Percentiles rank a stretch among this genome's conserved stretches.
Conservation (phyloP, 2,329 filamentous ascomycete species). For the Akanthomyces muscarius region DNA sequence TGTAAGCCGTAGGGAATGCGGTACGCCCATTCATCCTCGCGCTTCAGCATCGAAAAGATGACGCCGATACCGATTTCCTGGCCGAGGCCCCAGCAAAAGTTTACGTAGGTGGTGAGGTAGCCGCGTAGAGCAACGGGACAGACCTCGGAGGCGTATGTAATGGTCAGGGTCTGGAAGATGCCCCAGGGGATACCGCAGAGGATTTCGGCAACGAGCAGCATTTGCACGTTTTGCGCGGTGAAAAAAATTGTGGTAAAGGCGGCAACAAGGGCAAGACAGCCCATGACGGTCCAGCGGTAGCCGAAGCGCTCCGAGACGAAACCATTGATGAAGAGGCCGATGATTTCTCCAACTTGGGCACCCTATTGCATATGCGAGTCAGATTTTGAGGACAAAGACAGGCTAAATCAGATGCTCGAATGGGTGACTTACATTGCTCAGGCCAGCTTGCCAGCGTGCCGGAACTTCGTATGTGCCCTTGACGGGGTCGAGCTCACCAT, state of each 20-base stretch:
- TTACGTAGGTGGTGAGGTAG: constrained; percentile 70
- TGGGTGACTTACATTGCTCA: constrained; percentile 45
- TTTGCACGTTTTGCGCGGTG: constrained; percentile 56
- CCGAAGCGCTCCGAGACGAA: constrained; percentile 63
- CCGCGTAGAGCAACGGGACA: constrained; percentile 69
- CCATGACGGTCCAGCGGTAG: constrained; percentile 62
- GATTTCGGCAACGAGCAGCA: constrained; percentile 58
- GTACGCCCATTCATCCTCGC: constrained; percentile 65
- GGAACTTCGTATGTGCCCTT: constrained; percentile 51
- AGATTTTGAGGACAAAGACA: neutral
- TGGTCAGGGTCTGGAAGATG: constrained; percentile 55
- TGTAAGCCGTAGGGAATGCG: constrained; percentile 69
- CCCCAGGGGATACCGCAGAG: constrained; percentile 61
- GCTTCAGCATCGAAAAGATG: constrained; percentile 62
- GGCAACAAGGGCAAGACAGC: constrained; percentile 49
- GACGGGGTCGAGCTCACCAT: constrained; percentile 34
- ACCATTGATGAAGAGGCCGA: constrained; percentile 64
- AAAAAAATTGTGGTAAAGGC: constrained; percentile 62
- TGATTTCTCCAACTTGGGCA: constrained; percentile 58
- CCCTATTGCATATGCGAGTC: constrained; percentile 34
- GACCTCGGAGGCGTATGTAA: constrained; percentile 68
- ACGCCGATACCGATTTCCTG: constrained; percentile 72
- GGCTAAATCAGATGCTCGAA: neutral
- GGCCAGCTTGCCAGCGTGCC: constrained; percentile 58
- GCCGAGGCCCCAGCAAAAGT: constrained; percentile 74